phyloP scores from a whole-genome alignment of 495 filamentous ascomycete species.

The Aspergillus ostianus region DNA sequence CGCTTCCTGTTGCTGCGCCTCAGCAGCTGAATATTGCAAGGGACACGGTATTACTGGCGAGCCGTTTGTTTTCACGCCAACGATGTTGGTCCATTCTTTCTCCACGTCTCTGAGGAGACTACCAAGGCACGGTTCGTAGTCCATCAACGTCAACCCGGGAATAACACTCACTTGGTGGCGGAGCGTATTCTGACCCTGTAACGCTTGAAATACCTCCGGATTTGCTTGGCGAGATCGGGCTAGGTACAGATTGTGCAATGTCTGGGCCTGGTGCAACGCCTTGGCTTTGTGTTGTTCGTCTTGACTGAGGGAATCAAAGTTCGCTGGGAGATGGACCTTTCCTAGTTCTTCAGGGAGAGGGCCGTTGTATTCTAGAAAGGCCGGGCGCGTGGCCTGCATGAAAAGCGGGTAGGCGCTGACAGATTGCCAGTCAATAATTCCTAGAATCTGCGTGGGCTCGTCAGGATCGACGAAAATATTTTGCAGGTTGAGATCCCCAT shows the following conservation, averaged over 20 bases:
- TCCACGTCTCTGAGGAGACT: slow-evolving; percentile 24
- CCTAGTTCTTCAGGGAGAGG: slow-evolving; percentile 20
- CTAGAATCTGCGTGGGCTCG: slow-evolving; percentile 21
- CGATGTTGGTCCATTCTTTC: slow-evolving; percentile 22
- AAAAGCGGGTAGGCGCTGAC: slow-evolving; percentile 22
- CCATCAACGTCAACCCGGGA: slow-evolving; percentile 25
- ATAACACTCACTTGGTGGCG: slow-evolving; percentile 27
- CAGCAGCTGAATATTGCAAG: slow-evolving; percentile 21
- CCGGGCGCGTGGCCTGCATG: slow-evolving; percentile 23
- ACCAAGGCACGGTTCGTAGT: slow-evolving; percentile 27
- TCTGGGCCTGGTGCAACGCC: slow-evolving; percentile 23
- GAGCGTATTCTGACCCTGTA: slow-evolving; percentile 26
- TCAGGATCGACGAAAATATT: slow-evolving; percentile 29
- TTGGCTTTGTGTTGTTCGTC: slow-evolving; percentile 26
- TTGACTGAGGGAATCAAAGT: slow-evolving; percentile 20
- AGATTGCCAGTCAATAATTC: slow-evolving; percentile 32
- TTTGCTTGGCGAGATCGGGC: slow-evolving; percentile 23
- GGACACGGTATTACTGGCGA: slow-evolving; percentile 19
- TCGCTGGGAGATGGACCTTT: slow-evolving; percentile 21
- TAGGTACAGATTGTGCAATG: slow-evolving; percentile 27
- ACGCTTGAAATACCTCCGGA: slow-evolving; percentile 22
- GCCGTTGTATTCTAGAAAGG: slow-evolving; percentile 26
- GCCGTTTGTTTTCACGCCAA: slow-evolving; percentile 10
- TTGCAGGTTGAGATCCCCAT: slow-evolving; percentile 24
- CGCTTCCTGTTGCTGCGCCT: slow-evolving; percentile 19